Base-by-base conservation (phyloP, 1,284 basidiomycete genomes). In the Moesziomyces aphidis region DNA sequence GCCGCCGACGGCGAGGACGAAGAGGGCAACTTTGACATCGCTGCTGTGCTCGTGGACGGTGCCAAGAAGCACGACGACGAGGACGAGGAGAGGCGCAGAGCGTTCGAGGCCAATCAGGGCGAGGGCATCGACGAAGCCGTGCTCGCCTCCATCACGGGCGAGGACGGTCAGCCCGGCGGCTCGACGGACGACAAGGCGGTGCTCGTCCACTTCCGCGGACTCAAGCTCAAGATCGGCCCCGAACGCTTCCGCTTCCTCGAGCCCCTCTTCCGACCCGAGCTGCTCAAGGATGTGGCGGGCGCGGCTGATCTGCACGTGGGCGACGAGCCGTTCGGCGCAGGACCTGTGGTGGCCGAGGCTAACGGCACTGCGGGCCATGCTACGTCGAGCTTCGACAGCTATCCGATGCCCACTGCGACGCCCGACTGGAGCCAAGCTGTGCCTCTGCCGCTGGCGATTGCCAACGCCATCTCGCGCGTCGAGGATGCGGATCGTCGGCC, bases 1-100 rank as follows among this genome's bases (percentile, higher is more conserved):
- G 61, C 57, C 21, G 68, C 45, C 8, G 76, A 82, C 50, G 86
- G 82, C n/a, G 92, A 85, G 44, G 86, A 93, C 56, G 93, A 95
- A 70, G 94, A 96, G 69, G 94, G 93, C 15, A 87, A 93, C 42
- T 86, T 88, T 58, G 88, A 89, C 61, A 86, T 88, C 6, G 87
- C 88, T 1, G 87, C 88, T 67, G 87, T 85, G 65, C 85, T 85
- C 55, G 87, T 86, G 5, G 75, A 66, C 5, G 69, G 76, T 17
- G 52, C 66, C 24, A 67, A 58, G 56, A 66, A 73, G 52, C 74
- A 77, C 21, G 57, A 63, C 26, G 72, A 70, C 9, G 74, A 68
- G 4, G 55, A 78, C 5, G 73, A 81, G 50, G 78, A 84, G 59
- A 19, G 91, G 77, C 92, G 93, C 85, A 90, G 91, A 76, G 91